Base-by-base conservation (phyloP, 441 rosid genomes). In the Gossypium davidsonii region DNA sequence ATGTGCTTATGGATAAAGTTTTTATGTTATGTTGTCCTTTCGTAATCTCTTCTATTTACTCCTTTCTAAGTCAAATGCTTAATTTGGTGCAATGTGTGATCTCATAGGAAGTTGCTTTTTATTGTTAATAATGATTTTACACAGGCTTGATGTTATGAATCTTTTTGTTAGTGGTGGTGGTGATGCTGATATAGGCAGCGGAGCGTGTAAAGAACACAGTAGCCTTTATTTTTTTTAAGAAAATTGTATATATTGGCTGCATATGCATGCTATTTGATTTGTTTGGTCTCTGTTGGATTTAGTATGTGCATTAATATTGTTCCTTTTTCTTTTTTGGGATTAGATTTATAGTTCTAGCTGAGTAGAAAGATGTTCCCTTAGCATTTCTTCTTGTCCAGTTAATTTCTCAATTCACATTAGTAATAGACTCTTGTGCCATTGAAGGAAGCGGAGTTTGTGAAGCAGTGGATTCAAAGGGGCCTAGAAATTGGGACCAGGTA, bases 401-500 rank as follows among this genome's bases (percentile, higher is more conserved):
- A 55, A 49, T 78, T 68, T 67, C 49, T 67, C 26, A 56, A 77
- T 67, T 72, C 56, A 71, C 71, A 64, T 60, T 66, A 90, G 93
- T 91, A 81, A 92, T 88, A 82, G 96, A 88, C 65, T 76, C 85
- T 79, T 80, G 73, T 58, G 86, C 85, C 72, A 87, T 80, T 67
- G 99, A 88, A 81, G 90, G 90, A 71, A 82, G 77, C 60, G 88
- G 89, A 60, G 81, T 75, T 65, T 78, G 79, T 67, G 94, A 89
- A 74, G 85, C 86, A 71, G 88, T 83, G 67, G 89, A 88, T 80
- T 79, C 91, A 12, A 87, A 81, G 82, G 89, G 79, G n/a, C 39
- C 73, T 42, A 80, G 80, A 68, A 82, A 84, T 68, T 90, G 96
- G 89, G 93, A 90, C 72, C 90, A 91, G 76, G 88, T 91, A 48